These are phyloP conservation scores for Colletotrichum caudatum DNA, from an alignment of 2,329 filamentous ascomycete genomes.

Conservation along the genomic window DNA sequence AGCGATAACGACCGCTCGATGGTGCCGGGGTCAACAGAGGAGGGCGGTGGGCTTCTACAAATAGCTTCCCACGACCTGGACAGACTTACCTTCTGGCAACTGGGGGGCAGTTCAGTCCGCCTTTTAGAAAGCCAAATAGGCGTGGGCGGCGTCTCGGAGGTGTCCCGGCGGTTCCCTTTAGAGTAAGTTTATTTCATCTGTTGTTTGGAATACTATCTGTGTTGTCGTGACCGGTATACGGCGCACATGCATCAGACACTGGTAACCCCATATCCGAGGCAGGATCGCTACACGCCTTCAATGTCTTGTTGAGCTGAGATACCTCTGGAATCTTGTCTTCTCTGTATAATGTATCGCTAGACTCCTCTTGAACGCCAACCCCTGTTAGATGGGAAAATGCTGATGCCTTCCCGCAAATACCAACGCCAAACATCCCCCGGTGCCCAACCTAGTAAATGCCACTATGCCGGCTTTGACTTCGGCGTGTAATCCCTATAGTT, in stretches of 20 bases:
- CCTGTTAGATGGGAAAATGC: not conserved
- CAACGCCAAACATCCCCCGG: not conserved
- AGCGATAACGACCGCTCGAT: too few relatives aligned
- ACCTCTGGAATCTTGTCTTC: not conserved
- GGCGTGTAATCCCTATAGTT: slow-evolving; percentile 51
- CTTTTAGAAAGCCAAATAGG: too few relatives aligned
- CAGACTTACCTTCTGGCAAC: not conserved
- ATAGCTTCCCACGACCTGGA: not conserved
- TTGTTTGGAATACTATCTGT: not conserved
- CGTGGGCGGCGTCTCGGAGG: slow-evolving; percentile 4
- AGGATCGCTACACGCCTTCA: not conserved
- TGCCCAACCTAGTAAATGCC: not conserved
- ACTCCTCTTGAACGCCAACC: not conserved
- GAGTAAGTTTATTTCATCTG: slow-evolving; percentile 19
- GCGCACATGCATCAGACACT: not conserved
- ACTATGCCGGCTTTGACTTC: not conserved
- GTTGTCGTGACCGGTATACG: not conserved
- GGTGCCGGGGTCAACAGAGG: too few relatives aligned
- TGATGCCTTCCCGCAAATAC: not conserved
- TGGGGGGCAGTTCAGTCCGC: not conserved
- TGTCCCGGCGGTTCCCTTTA: slow-evolving; percentile 10
- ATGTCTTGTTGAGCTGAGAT: not conserved
- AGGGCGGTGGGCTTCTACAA: not conserved
- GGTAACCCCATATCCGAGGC: not conserved
- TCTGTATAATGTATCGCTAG: not conserved